Evolutionary conservation across 768 basidiomycete species (phyloP), one percentile per base, ranked within the genome.

Genomic region (Phlegmacium glaucopus): DNA sequence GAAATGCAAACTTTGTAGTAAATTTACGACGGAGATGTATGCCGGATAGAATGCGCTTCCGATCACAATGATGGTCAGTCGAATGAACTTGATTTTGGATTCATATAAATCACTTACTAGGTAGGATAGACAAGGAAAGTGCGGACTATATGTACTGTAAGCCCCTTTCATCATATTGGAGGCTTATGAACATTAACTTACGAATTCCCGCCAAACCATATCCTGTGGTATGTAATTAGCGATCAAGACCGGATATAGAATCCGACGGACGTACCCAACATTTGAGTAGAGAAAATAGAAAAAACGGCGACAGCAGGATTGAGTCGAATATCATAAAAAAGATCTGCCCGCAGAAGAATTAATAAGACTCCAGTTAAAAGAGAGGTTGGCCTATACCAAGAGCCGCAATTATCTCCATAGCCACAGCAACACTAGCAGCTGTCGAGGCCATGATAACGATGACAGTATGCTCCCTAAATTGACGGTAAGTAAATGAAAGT

Each of bases 391-490:
- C 37, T 56, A 12, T 45, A 72, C 73, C 69, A 5, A 80, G 60
- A 9, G 78, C 76, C 4, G 78, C 78, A 42, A 79, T 77, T 49
- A 78, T 66, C 49, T 77, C 77, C 70, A 79, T 78, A 1, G 74
- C 75, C 15, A 67, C 62, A 3, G 78, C 76, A 1, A 77, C 76
- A 7, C 67, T 68, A 0, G 79, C 71, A 0, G 78, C 77, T 4
- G 79, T 80, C 1, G 76, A 77, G 2, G 77, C 60, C 77, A 80
- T 79, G 35, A 79, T 77, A 15, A 77, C 75, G 39, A 80, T 79
- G 6, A 67, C 69, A 0, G 78, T 75, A 51, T 80, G 78, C 54
- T 79, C 79, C 47, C 65, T 67, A 45, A 18, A 9, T 16, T 28
- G 16, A 15, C 43, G 0, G 8, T 22, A 29, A 42, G 28, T 11